Percentiles rank a stretch among this genome's conserved stretches.
These are phyloP conservation scores for Trypanosoma brucei DNA, from an alignment of 208 protist species.

Conservation along the genomic window DNA sequence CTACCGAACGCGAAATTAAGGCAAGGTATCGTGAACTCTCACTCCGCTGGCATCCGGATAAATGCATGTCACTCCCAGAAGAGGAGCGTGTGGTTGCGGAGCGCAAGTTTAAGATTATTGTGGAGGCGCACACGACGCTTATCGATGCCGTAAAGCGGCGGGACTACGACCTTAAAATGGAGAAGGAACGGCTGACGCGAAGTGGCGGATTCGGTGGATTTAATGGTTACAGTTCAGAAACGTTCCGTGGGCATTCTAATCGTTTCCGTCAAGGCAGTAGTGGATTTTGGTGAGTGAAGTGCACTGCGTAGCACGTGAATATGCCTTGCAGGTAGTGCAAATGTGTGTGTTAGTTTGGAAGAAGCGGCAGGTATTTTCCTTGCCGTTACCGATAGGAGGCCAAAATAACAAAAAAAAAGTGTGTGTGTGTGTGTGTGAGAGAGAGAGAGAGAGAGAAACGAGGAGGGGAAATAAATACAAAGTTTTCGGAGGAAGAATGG, in stretches of 20 bases:
- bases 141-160: constrained; percentile 66
- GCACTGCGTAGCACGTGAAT: not conserved
- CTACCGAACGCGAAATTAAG: constrained; percentile 80
- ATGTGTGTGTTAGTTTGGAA: not conserved
- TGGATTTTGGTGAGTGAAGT: constrained; percentile 50
- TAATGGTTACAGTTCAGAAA: constrained; percentile 38
- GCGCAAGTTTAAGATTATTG: constrained; percentile 90
- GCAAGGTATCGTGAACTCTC: constrained; percentile 86
- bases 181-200: constrained; percentile 44
- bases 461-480: no score
- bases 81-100: constrained; percentile 70
- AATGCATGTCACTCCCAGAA: constrained; percentile 67
- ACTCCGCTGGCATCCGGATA: constrained; percentile 88
- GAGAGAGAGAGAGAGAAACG: no score
- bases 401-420: no score
- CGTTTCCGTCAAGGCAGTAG: constrained; percentile 39
- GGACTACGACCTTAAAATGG: constrained; percentile 81
- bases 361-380: no score
- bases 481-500: no score
- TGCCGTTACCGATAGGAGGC: no score
- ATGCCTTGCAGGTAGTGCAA: not conserved
- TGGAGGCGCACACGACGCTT: constrained; percentile 77
- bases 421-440: no score
- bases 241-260: constrained; percentile 35
- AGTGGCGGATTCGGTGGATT: constrained; percentile 35